phyloP scores from a whole-genome alignment of 352 stramenopile genomes.

The Pilasporangium apinafurcum region DNA sequence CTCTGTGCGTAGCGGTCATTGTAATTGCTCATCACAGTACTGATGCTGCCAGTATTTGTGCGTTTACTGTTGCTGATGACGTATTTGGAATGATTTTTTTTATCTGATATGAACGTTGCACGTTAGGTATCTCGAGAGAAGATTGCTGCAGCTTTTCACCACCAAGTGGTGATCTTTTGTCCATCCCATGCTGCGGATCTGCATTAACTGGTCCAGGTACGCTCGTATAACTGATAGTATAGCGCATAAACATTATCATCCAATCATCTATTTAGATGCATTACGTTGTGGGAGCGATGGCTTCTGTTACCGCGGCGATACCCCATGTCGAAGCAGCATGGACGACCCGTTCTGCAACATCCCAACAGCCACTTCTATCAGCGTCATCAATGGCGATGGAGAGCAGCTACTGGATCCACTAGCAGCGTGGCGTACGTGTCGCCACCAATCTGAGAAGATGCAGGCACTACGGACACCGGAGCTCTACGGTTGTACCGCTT shows the following conservation, averaged over 20 bases:
- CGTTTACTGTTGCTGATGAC: background rate
- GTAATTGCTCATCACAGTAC: background rate
- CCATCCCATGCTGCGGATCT: conserved; percentile 17
- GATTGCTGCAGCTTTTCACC: conserved; percentile 28
- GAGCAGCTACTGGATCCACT: background rate
- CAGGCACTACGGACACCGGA: conserved; percentile 8
- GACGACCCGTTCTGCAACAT: conserved; percentile 32
- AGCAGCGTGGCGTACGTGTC: conserved; percentile 14
- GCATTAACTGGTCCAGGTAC: conserved; percentile 12
- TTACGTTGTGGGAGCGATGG: conserved; percentile 16
- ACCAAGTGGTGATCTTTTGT: background rate
- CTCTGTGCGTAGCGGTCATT: background rate
- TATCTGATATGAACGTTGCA: too few relatives aligned
- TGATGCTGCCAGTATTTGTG: background rate
- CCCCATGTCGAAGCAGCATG: conserved; percentile 20
- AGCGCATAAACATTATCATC: background rate
- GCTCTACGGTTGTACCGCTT: conserved; percentile 11
- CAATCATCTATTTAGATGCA: conserved; percentile 8
- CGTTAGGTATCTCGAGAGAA: conserved; percentile 18
- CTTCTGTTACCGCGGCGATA: conserved; percentile 11
- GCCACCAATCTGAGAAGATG: conserved; percentile 14
- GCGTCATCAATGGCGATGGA: background rate
- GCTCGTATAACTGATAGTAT: background rate
- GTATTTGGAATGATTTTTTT: too few relatives aligned
- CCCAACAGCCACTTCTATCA: background rate